Evolutionary conservation across 2,329 filamentous ascomycete species (phyloP), one percentile per base, ranked within the genome.

Genomic region (Apiospora sp.): DNA sequence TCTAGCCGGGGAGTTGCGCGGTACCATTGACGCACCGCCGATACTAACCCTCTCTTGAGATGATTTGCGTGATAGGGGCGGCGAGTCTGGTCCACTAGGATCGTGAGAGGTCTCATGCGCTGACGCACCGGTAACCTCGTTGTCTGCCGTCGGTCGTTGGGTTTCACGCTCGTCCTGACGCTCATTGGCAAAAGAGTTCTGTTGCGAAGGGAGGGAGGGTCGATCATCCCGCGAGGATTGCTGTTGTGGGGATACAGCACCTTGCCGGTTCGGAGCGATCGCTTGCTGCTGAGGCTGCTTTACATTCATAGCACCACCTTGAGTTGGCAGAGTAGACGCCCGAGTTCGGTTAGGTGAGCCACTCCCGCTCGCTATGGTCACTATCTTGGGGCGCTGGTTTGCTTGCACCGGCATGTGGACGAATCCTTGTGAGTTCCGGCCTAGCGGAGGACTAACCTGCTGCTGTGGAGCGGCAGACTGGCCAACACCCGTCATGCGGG

Each of bases 1-100:
- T 49, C 80, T 77, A 27, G 73, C 78, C 8, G 79, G 80, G 1
- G 79, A 75, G 7, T 67, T 67, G 0, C 77, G 77, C 44, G 74
- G 69, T n/a, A 71, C 70, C 4, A 51, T 41, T 1, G 76, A 72
- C 2, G 75, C 67, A 4, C 72, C 75, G 13, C 72, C 71, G 13
- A 71, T 68, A 24, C 72, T 73, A 12, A 74, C 51, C 22, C 71
- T 73, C 27, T 80, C 79, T 30, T 75, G 74, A 1, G 77, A 77
- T 1, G 75, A 74, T 44, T 74, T 74, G 5, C 74, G 72, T 12
- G 77, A 75, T 27, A 75, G n/a, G n/a, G 30, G 24, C 16, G 68
- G 68, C 41, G 58, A 68, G 27, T 19, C 44, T 6, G 58, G 8
- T 6, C n/a, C 34, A 64, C 34, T 41, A 4, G 58, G 34, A 12